Conservation (phyloP, 192 early-diverging fungal genomes). For the Coemansia sp. region DNA sequence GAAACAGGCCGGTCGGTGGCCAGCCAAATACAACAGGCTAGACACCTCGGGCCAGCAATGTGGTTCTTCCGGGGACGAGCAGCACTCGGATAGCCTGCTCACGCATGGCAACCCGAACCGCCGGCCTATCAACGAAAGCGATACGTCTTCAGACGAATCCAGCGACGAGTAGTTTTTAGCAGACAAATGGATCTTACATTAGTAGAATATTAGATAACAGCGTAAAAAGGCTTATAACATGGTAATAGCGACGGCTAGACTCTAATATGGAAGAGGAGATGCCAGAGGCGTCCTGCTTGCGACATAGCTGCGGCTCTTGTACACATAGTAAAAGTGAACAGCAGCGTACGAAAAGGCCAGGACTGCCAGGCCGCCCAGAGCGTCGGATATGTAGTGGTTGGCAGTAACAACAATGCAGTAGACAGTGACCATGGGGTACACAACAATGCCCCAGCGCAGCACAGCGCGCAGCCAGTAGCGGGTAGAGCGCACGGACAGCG, state of each 20-base stretch:
- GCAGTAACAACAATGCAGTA: slow-evolving; percentile 54
- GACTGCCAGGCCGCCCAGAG: slow-evolving; percentile 40
- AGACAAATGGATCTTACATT: neutral
- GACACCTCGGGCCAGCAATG: slow-evolving; percentile 10
- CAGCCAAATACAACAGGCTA: slow-evolving; percentile 24
- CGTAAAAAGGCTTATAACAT: neutral
- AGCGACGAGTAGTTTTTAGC: slow-evolving; percentile 3
- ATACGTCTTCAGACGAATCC: slow-evolving; percentile 5
- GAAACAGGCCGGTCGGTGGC: slow-evolving; percentile 44
- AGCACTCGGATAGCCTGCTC: slow-evolving; percentile 3
- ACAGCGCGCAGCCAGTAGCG: slow-evolving; percentile 44
- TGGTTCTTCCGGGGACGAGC: neutral
- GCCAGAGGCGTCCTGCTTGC: slow-evolving; percentile 14
- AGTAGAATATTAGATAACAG: neutral
- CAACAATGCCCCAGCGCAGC: slow-evolving; percentile 46
- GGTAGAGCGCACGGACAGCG: slow-evolving; percentile 13
- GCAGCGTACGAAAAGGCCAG: slow-evolving; percentile 47
- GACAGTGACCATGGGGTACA: slow-evolving; percentile 48
- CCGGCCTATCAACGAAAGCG: neutral
- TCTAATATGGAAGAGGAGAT: slow-evolving; percentile 2
- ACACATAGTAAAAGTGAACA: slow-evolving; percentile 38
- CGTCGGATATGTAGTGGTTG: slow-evolving; percentile 52
- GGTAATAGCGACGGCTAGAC: neutral
- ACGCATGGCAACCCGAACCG: slow-evolving; percentile 16
- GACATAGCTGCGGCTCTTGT: slow-evolving; percentile 20